phyloP scores from a whole-genome alignment of 2,329 filamentous ascomycete genomes.

The Cyphellophora europaea region DNA sequence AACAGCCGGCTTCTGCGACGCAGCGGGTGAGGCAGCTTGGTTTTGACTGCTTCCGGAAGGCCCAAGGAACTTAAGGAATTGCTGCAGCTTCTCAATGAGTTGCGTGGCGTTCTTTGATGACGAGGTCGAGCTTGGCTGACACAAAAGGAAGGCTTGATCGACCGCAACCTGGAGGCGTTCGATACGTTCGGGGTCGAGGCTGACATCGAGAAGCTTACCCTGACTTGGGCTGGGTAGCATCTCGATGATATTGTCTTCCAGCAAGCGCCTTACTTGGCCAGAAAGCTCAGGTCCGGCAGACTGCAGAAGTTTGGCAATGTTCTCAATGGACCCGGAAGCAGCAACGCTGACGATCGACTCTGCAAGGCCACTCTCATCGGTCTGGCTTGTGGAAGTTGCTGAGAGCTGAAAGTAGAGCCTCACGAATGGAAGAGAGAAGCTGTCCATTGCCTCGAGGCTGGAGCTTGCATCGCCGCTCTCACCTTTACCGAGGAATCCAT shows the following conservation, averaged over 20 bases:
- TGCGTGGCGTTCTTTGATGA: constrained; percentile 8
- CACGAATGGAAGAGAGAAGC: constrained; percentile 13
- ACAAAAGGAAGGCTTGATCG: constrained; percentile 12
- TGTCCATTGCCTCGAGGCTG: constrained; percentile 22
- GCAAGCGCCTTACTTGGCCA: constrained; percentile 30
- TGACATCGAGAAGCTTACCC: constrained; percentile 7
- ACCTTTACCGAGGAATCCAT: constrained; percentile 2
- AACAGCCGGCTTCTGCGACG: constrained; percentile 3
- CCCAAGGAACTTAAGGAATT: constrained; percentile 12
- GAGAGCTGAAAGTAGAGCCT: constrained; percentile 9
- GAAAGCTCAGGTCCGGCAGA: constrained; percentile 12
- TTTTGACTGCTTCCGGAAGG: constrained; percentile 1
- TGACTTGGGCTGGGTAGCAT: constrained; percentile 15
- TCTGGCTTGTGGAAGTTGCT: background rate
- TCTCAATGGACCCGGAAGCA: background rate
- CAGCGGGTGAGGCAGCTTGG: background rate
- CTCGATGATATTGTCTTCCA: constrained; percentile 29
- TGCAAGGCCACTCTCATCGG: background rate
- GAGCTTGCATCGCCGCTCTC: constrained; percentile 19
- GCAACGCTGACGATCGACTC: background rate
- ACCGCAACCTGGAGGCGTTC: constrained; percentile 2
- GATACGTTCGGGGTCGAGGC: constrained; percentile 5
- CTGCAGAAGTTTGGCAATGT: constrained; percentile 6
- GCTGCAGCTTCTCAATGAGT: constrained; percentile 15
- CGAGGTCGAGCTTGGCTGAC: constrained; percentile 8